Conservation (phyloP, 148 eudicot species). For the Vaccinium myrtillus region DNA sequence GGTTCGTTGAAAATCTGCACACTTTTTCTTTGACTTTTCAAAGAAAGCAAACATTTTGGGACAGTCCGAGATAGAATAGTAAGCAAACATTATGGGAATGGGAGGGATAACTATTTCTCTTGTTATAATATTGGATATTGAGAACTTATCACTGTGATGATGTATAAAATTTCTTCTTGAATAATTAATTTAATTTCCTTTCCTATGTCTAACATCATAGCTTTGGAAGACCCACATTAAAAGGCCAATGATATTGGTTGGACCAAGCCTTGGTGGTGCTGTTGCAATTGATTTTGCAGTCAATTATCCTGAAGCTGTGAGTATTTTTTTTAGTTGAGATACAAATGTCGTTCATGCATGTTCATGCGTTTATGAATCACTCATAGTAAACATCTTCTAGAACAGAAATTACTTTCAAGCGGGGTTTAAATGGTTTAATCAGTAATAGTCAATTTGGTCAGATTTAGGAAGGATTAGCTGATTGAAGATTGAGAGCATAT, state of each 20-base stretch:
- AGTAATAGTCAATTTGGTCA: background rate
- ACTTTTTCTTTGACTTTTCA: no score
- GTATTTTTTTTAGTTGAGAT: slow-evolving; percentile 19
- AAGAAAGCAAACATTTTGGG: no score
- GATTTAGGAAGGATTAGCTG: background rate
- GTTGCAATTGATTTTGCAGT: slow-evolving; percentile 80
- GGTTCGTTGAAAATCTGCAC: no score
- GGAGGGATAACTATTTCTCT: background rate
- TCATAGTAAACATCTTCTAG: background rate
- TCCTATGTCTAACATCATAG: slow-evolving; percentile 32
- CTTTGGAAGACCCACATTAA: slow-evolving; percentile 74
- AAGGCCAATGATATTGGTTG: slow-evolving; percentile 83
- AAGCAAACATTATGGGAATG: no score
- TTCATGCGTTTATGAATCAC: background rate
- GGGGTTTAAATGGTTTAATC: no score
- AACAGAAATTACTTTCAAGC: background rate
- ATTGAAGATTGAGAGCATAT: background rate
- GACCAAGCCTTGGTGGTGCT: slow-evolving; percentile 93
- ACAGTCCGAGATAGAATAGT: no score
- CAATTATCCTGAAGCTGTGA: slow-evolving; percentile 85
- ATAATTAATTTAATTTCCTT: background rate
- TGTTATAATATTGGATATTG: background rate
- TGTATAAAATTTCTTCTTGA: background rate
- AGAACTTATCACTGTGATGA: background rate
- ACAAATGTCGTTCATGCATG: background rate